Base-by-base conservation (phyloP, 495 filamentous ascomycete genomes). In the Penicillium argentinense region DNA sequence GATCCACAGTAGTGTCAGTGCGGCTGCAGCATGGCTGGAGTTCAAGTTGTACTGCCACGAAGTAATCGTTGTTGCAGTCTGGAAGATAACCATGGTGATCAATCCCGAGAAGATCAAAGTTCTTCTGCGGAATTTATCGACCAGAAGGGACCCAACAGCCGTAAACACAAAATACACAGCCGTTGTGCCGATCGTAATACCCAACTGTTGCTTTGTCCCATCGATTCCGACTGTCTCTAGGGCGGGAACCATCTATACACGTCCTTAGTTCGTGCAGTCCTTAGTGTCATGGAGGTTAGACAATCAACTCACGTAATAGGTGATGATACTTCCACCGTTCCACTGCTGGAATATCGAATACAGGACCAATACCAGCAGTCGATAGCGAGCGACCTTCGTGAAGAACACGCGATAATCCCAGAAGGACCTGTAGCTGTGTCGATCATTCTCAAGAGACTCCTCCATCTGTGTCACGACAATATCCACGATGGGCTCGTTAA, bases 341-440 rank as follows among this genome's bases (percentile, higher is more conserved):
- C 71, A 73, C 43, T 70, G 63, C 39, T 74, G 71, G 47, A 74
- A 74, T 25, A 71, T 32, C 0, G 67, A 71, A 54, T 72, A 74
- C 12, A 73, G 55, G 18, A 63, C 38, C 13, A 72, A 39, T 8
- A 70, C 64, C 11, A 71, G 42, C n/a, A 71, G 41, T 32, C 71
- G 59, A 41, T 54, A 72, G 16, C 61, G 60, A 27, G 63, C 64
- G 9, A 51, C 43, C 42, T 60, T 59, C 16, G 57, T 67, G 47
- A 69, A 61, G 47, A 74, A 72, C 4, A 66, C 65, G 5, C 67
- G 56, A 42, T 59, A 72, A 40, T 71, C 66, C 67, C 66, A 74
- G 39, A 64, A 62, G 13, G 53, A 44, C 7, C 51, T 40, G 42
- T 57, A 60, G 0, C 59, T 60, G 21, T 51, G 42, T 16, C 42